Percentiles rank a stretch among this genome's conserved stretches.
phyloP scores from a whole-genome alignment of 2,329 filamentous ascomycete species.

The Penicillium nordicum region DNA sequence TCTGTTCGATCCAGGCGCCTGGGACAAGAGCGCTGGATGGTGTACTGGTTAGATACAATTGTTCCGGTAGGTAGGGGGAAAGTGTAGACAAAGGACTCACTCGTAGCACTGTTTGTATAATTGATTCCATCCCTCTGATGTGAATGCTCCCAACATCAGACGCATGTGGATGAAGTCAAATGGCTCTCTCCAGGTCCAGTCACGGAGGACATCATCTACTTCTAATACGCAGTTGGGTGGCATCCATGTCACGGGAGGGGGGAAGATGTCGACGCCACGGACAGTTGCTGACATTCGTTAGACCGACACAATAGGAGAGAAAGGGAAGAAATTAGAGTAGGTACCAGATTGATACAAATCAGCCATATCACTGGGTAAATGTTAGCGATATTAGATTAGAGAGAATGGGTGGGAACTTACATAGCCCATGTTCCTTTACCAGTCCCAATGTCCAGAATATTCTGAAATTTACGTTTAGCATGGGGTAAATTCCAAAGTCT shows the following conservation, averaged over 20 bases:
- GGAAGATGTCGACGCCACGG: slow-evolving; percentile 25
- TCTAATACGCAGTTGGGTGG: slow-evolving; percentile 29
- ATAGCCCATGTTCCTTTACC: slow-evolving; percentile 19
- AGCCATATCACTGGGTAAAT: slow-evolving; percentile 6
- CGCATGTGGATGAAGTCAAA: slow-evolving; percentile 27
- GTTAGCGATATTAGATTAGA: background rate
- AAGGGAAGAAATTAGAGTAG: background rate
- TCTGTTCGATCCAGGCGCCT: slow-evolving; percentile 13
- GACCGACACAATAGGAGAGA: background rate
- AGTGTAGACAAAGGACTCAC: background rate
- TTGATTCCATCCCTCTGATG: background rate
- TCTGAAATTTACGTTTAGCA: background rate
- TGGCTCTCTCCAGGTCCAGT: slow-evolving; percentile 22
- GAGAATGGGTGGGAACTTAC: slow-evolving; percentile 3
- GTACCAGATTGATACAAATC: slow-evolving; percentile 7
- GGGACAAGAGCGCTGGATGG: background rate
- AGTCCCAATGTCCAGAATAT: slow-evolving; percentile 19
- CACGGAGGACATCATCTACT: slow-evolving; percentile 23
- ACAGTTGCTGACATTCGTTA: slow-evolving; percentile 10
- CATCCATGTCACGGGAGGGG: slow-evolving; percentile 19
- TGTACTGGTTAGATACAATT: background rate
- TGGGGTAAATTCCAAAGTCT: background rate
- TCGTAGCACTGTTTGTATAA: slow-evolving; percentile 11
- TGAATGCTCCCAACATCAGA: slow-evolving; percentile 13
- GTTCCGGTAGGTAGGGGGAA: background rate